Evolutionary conservation across 2,329 filamentous ascomycete species (phyloP), one percentile per base, ranked within the genome.

Genomic region (Cladophialophora yegresii): DNA sequence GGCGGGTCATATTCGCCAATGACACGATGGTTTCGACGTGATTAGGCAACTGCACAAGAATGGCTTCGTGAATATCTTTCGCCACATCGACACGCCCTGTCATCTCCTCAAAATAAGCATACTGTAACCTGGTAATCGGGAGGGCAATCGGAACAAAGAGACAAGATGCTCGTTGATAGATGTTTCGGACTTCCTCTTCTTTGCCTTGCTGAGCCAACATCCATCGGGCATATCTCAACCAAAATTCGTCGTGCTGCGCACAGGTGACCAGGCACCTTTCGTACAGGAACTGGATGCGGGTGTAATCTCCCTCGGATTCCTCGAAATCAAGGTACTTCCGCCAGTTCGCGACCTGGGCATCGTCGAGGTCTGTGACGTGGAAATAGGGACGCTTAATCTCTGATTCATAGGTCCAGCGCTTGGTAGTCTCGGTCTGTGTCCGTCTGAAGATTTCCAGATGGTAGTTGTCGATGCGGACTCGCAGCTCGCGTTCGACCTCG

Each of bases 381-480:
- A 97, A 99, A 76, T 98, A 99, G 0, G 92, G 92, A 1, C 95
- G 87, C 80, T 97, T 98, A 73, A 98, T 90, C 76, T 96, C 92
- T 0, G 91, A 89, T 75, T 99, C 95, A 71, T 91, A 98, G 0
- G 90, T 92, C 93, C 93, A 98, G 67, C 95, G 87, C 78, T 95
- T 96, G 0, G 87, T 92, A 0, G 92, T 95, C 78, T 98, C 93
- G 7, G 86, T 85, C 73, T 97, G 92, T 1, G 92, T 96, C 62
- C 83, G 85, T 32, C 87, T 84, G 77, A 96, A 97, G 43, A 89
- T 83, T 64, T 95, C 89, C 67, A 93, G 88, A 75, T 93, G 92
- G 76, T 90, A 85, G 61, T 82, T 85, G 72, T 97, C 92, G 62
- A 96, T 86, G 74, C 91, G 91, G 49, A 84, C 80, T 33, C 93